Evolutionary conservation across 1,284 basidiomycete genomes (phyloP), one percentile per base, ranked within the genome.

Genomic region (Wolfiporia cocos): DNA sequence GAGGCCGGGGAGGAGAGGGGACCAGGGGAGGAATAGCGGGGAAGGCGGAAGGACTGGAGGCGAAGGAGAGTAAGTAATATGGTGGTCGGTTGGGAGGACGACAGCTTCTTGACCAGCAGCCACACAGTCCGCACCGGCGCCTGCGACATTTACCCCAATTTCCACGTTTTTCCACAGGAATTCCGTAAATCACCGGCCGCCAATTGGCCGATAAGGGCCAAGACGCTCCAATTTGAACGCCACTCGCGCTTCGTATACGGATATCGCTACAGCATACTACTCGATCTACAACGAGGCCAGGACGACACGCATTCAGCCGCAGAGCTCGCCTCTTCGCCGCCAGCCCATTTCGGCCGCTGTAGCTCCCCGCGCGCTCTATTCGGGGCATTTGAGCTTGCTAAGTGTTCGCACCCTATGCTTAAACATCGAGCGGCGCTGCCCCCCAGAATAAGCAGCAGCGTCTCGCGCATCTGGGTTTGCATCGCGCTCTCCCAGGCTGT

Each of bases 401-500:
- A n/a, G n/a, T n/a, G n/a, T n/a, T n/a, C n/a, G n/a, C n/a, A n/a
- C n/a, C n/a, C n/a, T n/a, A n/a, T n/a, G n/a, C n/a, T n/a, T n/a
- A n/a, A n/a, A n/a, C n/a, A n/a, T n/a, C n/a, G n/a, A n/a, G 39
- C 29, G 24, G 11, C 21, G 31, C 29, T 24, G n/a, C 22, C 30
- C 17, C 24, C 43, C 36, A 21, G 23, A 22, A 28, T 17, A 18
- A 22, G 36, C 20, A 21, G 22, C 26, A 29, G 37, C 36, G 33
- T 41, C 44, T 29, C 36, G 39, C 39, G 35, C 37, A 22, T 35
- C 36, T 4, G 15, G 21, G 29, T 29, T 26, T 22, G 17, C n/a
- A 28, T 22, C 31, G 14, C 18, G 30, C 15, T 15, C 30, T 47
- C 45, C 34, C 45, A 47, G 41, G 45, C 45, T 47, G 41, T 47